Percentiles rank a stretch among this genome's conserved stretches.
phyloP scores from a whole-genome alignment of 2,329 filamentous ascomycete species.

The Clonostachys byssicola region DNA sequence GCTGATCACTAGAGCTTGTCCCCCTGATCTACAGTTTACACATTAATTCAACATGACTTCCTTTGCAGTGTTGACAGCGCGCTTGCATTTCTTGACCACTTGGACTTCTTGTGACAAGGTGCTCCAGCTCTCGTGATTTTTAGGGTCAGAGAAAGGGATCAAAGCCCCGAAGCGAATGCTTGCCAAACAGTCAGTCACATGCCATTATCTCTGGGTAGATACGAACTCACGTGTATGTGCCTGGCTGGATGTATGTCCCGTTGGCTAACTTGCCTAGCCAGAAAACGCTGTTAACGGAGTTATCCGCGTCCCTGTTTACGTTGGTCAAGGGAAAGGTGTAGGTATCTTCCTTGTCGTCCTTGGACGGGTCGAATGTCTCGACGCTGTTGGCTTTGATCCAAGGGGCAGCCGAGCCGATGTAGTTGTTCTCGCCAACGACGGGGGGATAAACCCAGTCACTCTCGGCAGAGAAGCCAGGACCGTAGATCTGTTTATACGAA shows the following conservation, averaged over 20 bases:
- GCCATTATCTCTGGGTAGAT: conserved; percentile 7
- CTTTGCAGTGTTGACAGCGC: too few relatives aligned
- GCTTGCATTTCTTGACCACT: too few relatives aligned
- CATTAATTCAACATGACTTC: too few relatives aligned
- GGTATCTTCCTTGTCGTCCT: background rate
- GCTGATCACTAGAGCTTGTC: too few relatives aligned
- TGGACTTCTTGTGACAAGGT: conserved; percentile 1
- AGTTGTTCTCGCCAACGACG: conserved; percentile 13
- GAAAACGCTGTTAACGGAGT: background rate
- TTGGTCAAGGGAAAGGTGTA: conserved; percentile 1
- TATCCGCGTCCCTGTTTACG: background rate
- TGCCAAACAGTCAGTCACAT: conserved; percentile 4
- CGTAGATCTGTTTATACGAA: conserved; percentile 11
- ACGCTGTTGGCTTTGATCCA: conserved; percentile 5
- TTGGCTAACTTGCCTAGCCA: background rate
- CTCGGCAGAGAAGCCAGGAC: conserved; percentile 14
- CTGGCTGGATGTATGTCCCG: conserved; percentile 1
- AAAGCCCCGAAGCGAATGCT: conserved; percentile 16
- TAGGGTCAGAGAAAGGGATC: conserved; percentile 13
- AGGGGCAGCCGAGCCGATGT: conserved; percentile 11
- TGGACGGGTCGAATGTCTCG: conserved; percentile 1
- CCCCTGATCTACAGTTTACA: too few relatives aligned
- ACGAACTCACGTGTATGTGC: conserved; percentile 5
- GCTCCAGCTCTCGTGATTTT: conserved; percentile 12
- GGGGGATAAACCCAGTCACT: conserved; percentile 26